These are phyloP conservation scores for Hibiscus tridactylites DNA, from an alignment of 345 rosid species.

Conservation along the genomic window DNA sequence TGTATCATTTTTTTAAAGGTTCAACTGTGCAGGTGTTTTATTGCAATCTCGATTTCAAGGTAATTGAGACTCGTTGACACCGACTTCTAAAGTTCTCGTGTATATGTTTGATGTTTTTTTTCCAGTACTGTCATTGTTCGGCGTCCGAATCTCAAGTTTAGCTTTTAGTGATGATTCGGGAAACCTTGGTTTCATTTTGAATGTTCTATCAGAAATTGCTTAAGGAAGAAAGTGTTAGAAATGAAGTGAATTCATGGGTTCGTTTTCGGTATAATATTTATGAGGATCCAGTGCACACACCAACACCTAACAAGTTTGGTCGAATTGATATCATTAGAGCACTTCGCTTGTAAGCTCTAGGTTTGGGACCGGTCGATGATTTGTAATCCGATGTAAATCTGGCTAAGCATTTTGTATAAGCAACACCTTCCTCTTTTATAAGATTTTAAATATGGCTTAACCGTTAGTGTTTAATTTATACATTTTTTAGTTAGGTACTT, in stretches of 20 bases:
- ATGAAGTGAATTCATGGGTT: not conserved
- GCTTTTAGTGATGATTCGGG: no score
- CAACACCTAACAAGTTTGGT: no score
- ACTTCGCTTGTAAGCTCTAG: not conserved
- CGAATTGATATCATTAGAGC: not conserved
- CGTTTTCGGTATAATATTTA: not conserved
- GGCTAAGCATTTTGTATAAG: not conserved
- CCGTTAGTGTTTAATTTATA: no score
- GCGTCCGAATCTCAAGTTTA: no score
- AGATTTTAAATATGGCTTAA: not conserved
- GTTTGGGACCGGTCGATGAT: not conserved
- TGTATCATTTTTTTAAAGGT: not conserved
- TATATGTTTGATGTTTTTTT: no score
- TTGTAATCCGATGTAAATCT: not conserved
- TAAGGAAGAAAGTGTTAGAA: not conserved
- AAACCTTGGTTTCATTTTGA: no score
- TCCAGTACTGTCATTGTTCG: no score
- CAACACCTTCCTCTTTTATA: not conserved
- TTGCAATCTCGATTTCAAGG: not conserved
- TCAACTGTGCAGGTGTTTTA: constrained; percentile 4
- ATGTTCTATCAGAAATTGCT: no score
- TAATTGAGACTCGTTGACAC: not conserved
- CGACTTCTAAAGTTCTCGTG: no score
- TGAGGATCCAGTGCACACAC: not conserved
- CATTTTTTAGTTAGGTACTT: no score